A percentile compares a stretch with the other conserved stretches of the same genome.
Evolutionary conservation across 129 eudicot species (phyloP).

Genomic region (Ambrosia trifida): DNA sequence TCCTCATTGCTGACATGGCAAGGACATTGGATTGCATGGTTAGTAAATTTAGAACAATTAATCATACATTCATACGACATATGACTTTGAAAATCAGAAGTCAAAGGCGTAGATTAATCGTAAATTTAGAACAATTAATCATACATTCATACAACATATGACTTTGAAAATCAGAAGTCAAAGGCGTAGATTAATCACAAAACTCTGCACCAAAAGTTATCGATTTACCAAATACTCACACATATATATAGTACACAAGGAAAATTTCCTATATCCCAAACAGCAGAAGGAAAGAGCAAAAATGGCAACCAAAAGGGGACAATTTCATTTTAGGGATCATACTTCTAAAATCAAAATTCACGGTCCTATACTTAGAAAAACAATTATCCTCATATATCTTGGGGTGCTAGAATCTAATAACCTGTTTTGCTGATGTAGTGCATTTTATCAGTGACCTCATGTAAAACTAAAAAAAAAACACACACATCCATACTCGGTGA

Average conservation of each 20-base stretch:
- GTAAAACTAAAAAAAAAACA: neutral
- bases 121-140: constrained; percentile 8
- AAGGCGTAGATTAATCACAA: neutral
- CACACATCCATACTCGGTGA: no score
- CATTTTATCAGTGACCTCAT: neutral
- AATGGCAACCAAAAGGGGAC: no score
- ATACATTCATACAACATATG: neutral
- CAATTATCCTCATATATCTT: neutral
- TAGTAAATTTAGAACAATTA: constrained; percentile 12
- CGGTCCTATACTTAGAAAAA: neutral
- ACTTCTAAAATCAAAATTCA: no score
- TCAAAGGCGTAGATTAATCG: neutral
- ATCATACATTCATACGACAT: neutral
- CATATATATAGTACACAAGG: neutral
- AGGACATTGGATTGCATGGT: constrained; percentile 12
- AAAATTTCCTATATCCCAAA: neutral
- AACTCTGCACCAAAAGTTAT: neutral
- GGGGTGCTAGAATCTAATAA: neutral
- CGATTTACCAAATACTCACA: neutral
- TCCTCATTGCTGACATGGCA: constrained; percentile 63
- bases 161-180: constrained; percentile 13
- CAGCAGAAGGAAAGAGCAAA: neutral
- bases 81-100: constrained; percentile 8
- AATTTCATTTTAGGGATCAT: no score
- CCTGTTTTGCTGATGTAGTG: neutral